These are phyloP conservation scores for Aspergillus sp. DNA, from an alignment of 2,329 filamentous ascomycete genomes.

Conservation along the genomic window DNA sequence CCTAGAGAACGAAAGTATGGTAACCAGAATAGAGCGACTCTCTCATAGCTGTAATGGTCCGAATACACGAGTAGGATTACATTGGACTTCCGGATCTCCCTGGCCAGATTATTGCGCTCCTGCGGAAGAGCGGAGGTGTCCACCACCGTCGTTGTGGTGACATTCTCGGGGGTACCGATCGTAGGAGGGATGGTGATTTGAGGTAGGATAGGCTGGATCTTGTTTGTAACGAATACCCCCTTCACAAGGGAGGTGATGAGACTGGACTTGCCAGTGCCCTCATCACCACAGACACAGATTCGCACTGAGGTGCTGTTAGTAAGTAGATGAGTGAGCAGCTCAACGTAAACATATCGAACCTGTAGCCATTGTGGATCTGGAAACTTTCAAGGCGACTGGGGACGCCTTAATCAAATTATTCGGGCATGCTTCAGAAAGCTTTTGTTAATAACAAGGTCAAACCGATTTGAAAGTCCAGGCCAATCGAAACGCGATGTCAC, in stretches of 20 bases:
- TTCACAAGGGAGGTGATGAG: constrained; percentile 95
- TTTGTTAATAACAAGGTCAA: neutral
- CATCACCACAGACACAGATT: constrained; percentile 95
- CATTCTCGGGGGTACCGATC: constrained; percentile 91
- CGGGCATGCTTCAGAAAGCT: neutral
- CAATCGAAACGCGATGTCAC: neutral
- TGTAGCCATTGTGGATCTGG: constrained; percentile 26
- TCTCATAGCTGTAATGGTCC: constrained; percentile 98
- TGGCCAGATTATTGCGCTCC: constrained; percentile 83
- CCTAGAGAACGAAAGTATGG: constrained; percentile 95
- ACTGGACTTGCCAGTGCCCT: constrained; percentile 91
- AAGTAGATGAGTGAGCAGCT: neutral
- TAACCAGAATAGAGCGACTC: constrained; percentile 97
- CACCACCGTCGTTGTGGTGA: constrained; percentile 88
- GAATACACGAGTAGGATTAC: constrained; percentile 96
- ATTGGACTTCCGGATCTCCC: constrained; percentile 95
- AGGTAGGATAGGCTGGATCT: constrained; percentile 91
- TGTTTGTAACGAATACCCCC: constrained; percentile 91
- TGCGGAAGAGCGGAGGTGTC: constrained; percentile 95
- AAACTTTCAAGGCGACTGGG: constrained; percentile 3
- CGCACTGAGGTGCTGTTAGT: constrained; percentile 60
- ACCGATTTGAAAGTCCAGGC: neutral
- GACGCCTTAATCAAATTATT: constrained; percentile 19
- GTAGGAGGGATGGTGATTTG: constrained; percentile 93
- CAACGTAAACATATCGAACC: constrained; percentile 17